Evolutionary conservation across 371 early-diverging fungal species (phyloP).

Genomic region (Rhizopus stolonifer): DNA sequence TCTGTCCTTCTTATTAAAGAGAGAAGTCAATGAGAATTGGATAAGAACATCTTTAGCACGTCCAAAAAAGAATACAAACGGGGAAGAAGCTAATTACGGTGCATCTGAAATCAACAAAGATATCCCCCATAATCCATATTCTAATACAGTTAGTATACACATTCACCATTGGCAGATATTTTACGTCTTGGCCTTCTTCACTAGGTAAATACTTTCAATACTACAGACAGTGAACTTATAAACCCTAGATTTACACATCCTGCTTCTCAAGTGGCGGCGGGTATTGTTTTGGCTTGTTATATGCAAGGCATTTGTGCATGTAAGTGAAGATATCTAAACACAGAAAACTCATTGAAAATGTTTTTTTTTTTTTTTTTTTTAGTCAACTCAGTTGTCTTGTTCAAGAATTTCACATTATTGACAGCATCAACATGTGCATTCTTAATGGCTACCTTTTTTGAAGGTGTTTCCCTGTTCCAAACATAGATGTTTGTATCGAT

Average conservation of each 20-base stretch:
- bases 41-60: constrained; percentile 19
- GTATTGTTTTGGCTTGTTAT: constrained; percentile 73
- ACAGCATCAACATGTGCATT: constrained; percentile 86
- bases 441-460: constrained; percentile 74
- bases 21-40: constrained; percentile 50
- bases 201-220: constrained; percentile 28
- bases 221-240: background rate
- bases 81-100: background rate
- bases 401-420: constrained; percentile 67
- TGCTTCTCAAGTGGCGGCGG: constrained; percentile 74
- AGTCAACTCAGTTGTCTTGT: no score
- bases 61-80: background rate
- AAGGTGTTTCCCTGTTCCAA: constrained; percentile 83
- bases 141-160: constrained; percentile 49
- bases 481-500: constrained; percentile 90
- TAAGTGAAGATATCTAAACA: constrained; percentile 29
- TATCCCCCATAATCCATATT: constrained; percentile 17
- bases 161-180: constrained; percentile 90
- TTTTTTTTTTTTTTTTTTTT: background rate
- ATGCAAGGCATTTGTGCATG: constrained; percentile 73
- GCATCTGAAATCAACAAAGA: constrained; percentile 2
- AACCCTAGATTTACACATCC: constrained; percentile 60
- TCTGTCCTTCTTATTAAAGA: constrained; percentile 33
- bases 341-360: background rate
- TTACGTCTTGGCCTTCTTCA: constrained; percentile 81